Evolutionary conservation across 2,329 filamentous ascomycete species (phyloP).

Genomic region (Paracoccidioides lutzii): DNA sequence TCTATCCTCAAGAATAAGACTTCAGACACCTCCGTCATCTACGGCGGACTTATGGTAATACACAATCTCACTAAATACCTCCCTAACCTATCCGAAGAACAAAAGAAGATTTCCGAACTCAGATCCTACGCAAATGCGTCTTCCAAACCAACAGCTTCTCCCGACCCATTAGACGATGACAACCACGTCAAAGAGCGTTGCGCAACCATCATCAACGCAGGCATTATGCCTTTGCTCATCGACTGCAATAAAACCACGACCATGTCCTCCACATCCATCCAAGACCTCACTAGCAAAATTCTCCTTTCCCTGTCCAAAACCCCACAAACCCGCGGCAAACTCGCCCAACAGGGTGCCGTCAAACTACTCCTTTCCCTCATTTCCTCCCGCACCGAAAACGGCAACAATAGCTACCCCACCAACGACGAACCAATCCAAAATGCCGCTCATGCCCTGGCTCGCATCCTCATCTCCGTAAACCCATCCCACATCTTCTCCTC

Average conservation of each 20-base stretch:
- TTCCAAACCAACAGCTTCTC: slow-evolving; percentile 30
- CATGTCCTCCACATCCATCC: slow-evolving; percentile 53
- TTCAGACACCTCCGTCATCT: slow-evolving; percentile 58
- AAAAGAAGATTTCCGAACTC: slow-evolving; percentile 80
- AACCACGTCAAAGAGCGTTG: slow-evolving; percentile 64
- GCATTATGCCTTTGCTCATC: slow-evolving; percentile 63
- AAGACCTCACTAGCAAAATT: slow-evolving; percentile 59
- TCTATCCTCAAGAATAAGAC: slow-evolving; percentile 33
- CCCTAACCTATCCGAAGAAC: slow-evolving; percentile 69
- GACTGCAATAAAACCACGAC: slow-evolving; percentile 52
- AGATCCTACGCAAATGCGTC: slow-evolving; percentile 88
- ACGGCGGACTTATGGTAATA: slow-evolving; percentile 76
- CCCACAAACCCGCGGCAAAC: slow-evolving; percentile 58
- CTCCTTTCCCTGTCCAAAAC: slow-evolving; percentile 64
- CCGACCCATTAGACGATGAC: slow-evolving; percentile 61
- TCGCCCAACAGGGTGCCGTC: slow-evolving; percentile 89
- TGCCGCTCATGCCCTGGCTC: slow-evolving; percentile 68
- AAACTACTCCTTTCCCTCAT: slow-evolving; percentile 67
- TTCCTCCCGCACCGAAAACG: slow-evolving; percentile 28
- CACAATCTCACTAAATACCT: slow-evolving; percentile 72
- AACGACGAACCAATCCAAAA: slow-evolving; percentile 37
- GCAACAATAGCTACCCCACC: slow-evolving; percentile 12
- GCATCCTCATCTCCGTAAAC: slow-evolving; percentile 76
- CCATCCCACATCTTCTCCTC: slow-evolving; percentile 73
- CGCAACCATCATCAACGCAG: slow-evolving; percentile 63